Conservation (phyloP, 2,329 filamentous ascomycete genomes). For the Aspergillus udagawae region DNA sequence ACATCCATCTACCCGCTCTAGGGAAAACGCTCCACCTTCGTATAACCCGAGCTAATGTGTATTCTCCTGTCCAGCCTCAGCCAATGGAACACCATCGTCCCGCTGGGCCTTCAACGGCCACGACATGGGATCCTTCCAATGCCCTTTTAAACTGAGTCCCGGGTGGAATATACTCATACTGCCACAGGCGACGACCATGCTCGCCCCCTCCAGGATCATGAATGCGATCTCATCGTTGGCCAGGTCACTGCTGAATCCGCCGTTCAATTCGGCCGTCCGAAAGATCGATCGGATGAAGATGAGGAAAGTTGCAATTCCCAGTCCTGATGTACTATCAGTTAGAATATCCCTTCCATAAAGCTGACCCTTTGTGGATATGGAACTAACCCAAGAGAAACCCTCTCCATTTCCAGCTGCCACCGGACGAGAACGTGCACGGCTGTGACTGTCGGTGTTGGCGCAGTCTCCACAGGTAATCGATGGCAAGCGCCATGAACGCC, state of each 20-base stretch:
- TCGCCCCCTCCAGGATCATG: slow-evolving; percentile 52
- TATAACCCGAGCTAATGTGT: too few relatives aligned
- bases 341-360: neutral
- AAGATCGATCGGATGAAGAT: slow-evolving; percentile 49
- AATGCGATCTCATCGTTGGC: slow-evolving; percentile 50
- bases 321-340: slow-evolving; percentile 11
- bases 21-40: too few relatives aligned
- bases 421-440: too few relatives aligned
- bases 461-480: slow-evolving; percentile 48
- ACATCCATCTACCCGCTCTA: too few relatives aligned
- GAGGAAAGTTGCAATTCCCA: slow-evolving; percentile 35
- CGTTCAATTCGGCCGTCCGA: slow-evolving; percentile 48
- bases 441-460: neutral
- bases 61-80: too few relatives aligned
- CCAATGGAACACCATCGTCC: too few relatives aligned
- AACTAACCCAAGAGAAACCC: neutral
- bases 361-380: neutral
- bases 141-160: slow-evolving; percentile 14
- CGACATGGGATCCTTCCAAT: too few relatives aligned
- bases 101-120: too few relatives aligned
- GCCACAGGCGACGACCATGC: slow-evolving; percentile 48
- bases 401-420: neutral
- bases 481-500: slow-evolving; percentile 50
- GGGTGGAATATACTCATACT: slow-evolving; percentile 49
- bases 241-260: slow-evolving; percentile 44